Evolutionary conservation across 1,284 basidiomycete genomes (phyloP).

Genomic region (Mycena sp.): DNA sequence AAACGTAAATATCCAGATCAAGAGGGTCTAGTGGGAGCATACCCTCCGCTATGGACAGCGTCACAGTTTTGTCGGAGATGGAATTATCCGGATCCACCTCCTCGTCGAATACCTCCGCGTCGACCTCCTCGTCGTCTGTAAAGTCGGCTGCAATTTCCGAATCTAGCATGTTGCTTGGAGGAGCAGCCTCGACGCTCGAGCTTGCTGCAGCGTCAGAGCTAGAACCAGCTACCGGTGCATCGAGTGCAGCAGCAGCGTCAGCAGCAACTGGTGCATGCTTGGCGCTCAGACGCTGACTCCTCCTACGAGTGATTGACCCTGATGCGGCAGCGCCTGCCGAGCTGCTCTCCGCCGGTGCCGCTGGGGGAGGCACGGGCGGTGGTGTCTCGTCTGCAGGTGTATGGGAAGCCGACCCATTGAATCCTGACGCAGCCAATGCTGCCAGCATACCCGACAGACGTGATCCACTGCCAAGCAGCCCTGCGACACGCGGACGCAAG

Average conservation of each 20-base stretch:
- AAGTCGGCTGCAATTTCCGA: conserved; percentile 75
- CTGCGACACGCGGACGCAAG: conserved; percentile 89
- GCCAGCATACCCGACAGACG: conserved; percentile 91
- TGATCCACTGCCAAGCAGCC: conserved; percentile 70
- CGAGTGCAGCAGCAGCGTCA: conserved; percentile 7
- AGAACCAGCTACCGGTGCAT: conserved; percentile 37
- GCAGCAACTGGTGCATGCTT: conserved; percentile 61
- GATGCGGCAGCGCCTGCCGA: conserved; percentile 39
- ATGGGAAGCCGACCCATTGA: conserved; percentile 47
- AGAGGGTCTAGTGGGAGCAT: conserved; percentile 29
- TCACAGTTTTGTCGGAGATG: conserved; percentile 84
- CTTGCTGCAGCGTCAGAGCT: conserved; percentile 39
- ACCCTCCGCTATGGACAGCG: conserved; percentile 86
- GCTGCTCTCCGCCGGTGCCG: conserved; percentile 43
- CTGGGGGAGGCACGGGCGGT: conserved; percentile 40
- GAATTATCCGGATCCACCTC: conserved; percentile 74
- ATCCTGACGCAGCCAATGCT: conserved; percentile 83
- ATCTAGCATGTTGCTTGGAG: conserved; percentile 69
- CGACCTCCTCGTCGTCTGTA: conserved; percentile 84
- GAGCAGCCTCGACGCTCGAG: conserved; percentile 44
- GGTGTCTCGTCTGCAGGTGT: conserved; percentile 38
- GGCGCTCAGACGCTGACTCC: conserved; percentile 86
- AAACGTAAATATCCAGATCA: conserved; percentile 47
- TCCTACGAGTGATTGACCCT: conserved; percentile 62
- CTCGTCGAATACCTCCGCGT: conserved; percentile 83